Evolutionary conservation across 768 basidiomycete genomes (phyloP).

Genomic region (Lactarius hatsudake): DNA sequence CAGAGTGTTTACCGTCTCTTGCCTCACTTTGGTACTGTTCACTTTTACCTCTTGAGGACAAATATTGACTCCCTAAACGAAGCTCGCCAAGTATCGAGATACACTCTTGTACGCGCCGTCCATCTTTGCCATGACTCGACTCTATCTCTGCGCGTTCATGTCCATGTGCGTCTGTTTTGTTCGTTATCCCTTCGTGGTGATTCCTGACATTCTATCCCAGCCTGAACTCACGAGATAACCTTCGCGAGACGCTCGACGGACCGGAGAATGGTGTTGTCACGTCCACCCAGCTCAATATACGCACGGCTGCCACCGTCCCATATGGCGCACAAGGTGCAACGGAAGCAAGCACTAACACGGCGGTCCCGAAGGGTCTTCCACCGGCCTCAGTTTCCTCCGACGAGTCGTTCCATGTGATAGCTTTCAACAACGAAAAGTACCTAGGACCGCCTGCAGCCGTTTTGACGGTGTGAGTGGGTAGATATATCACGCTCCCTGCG

Average conservation of each 20-base stretch:
- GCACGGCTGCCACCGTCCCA: background rate
- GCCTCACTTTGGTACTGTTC: background rate
- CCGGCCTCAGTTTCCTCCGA: background rate
- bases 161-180: background rate
- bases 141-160: too few species aligned
- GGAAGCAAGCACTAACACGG: background rate
- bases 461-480: background rate
- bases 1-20: background rate
- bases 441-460: too few species aligned
- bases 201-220: background rate
- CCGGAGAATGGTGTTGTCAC: background rate
- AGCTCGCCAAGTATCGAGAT: background rate
- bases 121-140: background rate
- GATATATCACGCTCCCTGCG: background rate
- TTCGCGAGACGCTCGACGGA: background rate
- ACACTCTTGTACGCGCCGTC: background rate
- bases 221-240: background rate
- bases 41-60: background rate
- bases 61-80: background rate
- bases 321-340: background rate
- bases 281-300: too few species aligned
- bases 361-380: background rate
- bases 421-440: background rate
- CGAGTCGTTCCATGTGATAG: background rate
- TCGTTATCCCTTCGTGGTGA: background rate